phyloP scores from a whole-genome alignment of 805 yeast species.

The Candida parachauliodes region DNA sequence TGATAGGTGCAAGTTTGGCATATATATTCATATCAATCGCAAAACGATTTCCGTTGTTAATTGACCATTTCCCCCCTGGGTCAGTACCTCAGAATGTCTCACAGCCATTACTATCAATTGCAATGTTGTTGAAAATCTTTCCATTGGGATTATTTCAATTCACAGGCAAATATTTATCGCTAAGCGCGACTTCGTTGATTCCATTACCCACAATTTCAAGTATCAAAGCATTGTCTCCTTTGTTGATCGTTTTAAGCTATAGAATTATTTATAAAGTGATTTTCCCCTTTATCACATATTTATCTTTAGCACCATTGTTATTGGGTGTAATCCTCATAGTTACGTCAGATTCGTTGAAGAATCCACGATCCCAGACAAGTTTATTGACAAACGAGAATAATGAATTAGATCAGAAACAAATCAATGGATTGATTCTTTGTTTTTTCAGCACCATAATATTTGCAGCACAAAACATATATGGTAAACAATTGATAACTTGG shows the following conservation, averaged over 20 bases:
- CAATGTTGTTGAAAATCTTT: constrained; percentile 43
- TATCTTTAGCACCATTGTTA: constrained; percentile 50
- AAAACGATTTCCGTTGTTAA: constrained; percentile 25
- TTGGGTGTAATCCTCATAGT: constrained; percentile 52
- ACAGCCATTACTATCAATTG: constrained; percentile 20
- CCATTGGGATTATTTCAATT: constrained; percentile 69
- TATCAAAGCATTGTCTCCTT: constrained; percentile 64
- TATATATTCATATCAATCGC: constrained; percentile 33
- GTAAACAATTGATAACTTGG: constrained; percentile 70
- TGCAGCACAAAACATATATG: constrained; percentile 83
- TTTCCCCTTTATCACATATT: constrained; percentile 48
- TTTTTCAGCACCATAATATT: constrained; percentile 66
- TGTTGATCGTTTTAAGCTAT: constrained; percentile 56
- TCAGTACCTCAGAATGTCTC: constrained; percentile 42
- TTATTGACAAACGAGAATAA: constrained; percentile 11
- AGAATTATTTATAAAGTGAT: constrained; percentile 46
- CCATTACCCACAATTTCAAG: constrained; percentile 70
- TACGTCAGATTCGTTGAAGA: constrained; percentile 21
- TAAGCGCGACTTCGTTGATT: constrained; percentile 61
- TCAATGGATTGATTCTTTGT: constrained; percentile 68
- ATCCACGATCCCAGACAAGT: constrained; percentile 3
- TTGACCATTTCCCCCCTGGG: constrained; percentile 47
- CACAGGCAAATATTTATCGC: constrained; percentile 57
- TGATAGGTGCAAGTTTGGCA: constrained; percentile 46
- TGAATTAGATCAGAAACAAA: constrained; percentile 26